These are phyloP conservation scores for Suhomyces sp. DNA, from an alignment of 805 yeast species.

Conservation along the genomic window DNA sequence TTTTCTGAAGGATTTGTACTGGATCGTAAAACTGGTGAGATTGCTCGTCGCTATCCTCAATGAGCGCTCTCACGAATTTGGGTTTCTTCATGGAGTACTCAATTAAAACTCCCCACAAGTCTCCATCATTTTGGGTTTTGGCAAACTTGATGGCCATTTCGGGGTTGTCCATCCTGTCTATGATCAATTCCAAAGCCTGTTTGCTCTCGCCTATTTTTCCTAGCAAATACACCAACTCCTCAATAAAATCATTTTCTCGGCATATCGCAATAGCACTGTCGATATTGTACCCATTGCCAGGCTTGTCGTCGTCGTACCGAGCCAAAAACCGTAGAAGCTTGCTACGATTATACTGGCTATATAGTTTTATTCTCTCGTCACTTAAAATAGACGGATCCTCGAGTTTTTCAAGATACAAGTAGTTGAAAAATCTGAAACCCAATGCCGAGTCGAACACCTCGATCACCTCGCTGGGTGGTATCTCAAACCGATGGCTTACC, in stretches of 20 bases:
- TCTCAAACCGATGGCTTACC: slow-evolving; percentile 63
- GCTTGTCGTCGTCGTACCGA: slow-evolving; percentile 27
- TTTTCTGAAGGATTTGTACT: slow-evolving; percentile 6
- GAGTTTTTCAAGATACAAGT: slow-evolving; percentile 61
- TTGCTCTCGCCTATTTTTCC: slow-evolving; percentile 80
- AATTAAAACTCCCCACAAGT: slow-evolving; percentile 77
- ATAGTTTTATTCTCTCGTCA: slow-evolving; percentile 62
- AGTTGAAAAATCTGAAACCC: slow-evolving; percentile 49
- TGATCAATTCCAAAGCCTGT: slow-evolving; percentile 72
- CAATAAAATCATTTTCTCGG: slow-evolving; percentile 47
- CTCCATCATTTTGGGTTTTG: slow-evolving; percentile 59
- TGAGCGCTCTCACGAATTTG: slow-evolving; percentile 67
- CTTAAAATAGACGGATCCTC: slow-evolving; percentile 64
- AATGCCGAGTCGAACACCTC: slow-evolving; percentile 34
- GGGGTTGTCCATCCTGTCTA: slow-evolving; percentile 76
- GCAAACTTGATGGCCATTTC: slow-evolving; percentile 79
- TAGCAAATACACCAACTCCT: slow-evolving; percentile 77
- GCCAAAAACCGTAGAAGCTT: slow-evolving; percentile 61
- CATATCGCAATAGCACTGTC: slow-evolving; percentile 69
- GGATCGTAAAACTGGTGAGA: slow-evolving; percentile 10
- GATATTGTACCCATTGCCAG: slow-evolving; percentile 52
- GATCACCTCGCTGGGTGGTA: slow-evolving; percentile 54
- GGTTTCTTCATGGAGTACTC: slow-evolving; percentile 71
- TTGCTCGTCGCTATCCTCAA: slow-evolving; percentile 64
- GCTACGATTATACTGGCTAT: slow-evolving; percentile 56